Evolutionary conservation across 768 basidiomycete species (phyloP), one percentile per base, ranked within the genome.

Genomic region (Dioszegia hungarica): DNA sequence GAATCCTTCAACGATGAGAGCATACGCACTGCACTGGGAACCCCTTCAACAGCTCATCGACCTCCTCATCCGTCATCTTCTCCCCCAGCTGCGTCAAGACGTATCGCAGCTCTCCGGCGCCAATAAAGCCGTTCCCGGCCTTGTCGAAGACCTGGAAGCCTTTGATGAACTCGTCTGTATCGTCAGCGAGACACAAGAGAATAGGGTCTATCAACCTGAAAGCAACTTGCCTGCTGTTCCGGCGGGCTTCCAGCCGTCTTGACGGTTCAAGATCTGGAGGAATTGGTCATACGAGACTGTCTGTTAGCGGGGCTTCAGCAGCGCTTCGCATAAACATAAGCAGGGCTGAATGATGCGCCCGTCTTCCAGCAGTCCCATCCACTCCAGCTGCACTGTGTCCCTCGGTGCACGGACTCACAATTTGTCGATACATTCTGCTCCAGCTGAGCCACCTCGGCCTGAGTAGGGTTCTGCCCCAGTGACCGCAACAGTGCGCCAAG

Each of bases 131-230:
- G 67, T 90, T 90, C 28, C 89, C 89, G 66, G 90, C 89, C 78
- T 92, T 93, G 78, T 98, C 94, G 66, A 99, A 98, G 11, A 98
- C 94, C 68, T 97, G 93, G 83, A 99, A 99, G 9, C 93, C 95
- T 46, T 95, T 90, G 70, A 97, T 90, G 79, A 99, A 99, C 73
- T 99, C 95, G 82, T 97, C 94, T 94, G 74, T 4, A 12, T 4
- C 43, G 41, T 56, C n/a, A 9, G 17, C 55, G n/a, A 22, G n/a
- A 14, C 39, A 25, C 15, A 6, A 28, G 5, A 24, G 28, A 47
- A 3, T 20, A 15, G 43, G 25, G 1, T 20, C n/a, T 38, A 46
- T 25, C 3, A 24, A 22, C 17, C 11, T 37, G 22, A 17, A 45
- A 54, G 20, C 11, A 15, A 75, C 83, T 66, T 54, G 90, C 92